phyloP scores from a whole-genome alignment of 139 green algal genomes.

The Pleodorina starrii region DNA sequence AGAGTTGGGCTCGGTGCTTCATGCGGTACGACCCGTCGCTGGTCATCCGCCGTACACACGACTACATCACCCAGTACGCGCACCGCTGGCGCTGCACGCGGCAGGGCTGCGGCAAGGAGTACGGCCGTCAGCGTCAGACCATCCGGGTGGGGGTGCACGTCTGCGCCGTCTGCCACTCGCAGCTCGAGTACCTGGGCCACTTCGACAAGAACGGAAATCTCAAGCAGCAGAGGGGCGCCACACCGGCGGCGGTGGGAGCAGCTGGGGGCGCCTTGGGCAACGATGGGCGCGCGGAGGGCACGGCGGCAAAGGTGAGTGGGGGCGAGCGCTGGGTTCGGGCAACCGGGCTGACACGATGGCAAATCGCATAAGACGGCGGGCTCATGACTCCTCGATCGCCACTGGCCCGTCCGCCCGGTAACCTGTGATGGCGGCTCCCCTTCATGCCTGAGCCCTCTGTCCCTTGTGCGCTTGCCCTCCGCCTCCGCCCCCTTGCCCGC shows the following conservation, averaged over 20 bases:
- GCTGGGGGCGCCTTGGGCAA: background rate
- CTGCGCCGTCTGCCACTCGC: constrained; percentile 64
- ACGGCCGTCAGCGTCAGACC: constrained; percentile 60
- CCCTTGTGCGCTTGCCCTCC: background rate
- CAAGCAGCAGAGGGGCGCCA: background rate
- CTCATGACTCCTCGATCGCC: background rate
- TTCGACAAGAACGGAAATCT: constrained; percentile 55
- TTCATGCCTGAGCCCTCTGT: too few relatives aligned
- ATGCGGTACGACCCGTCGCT: constrained; percentile 42
- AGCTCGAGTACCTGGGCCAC: constrained; percentile 64
- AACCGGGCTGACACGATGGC: background rate
- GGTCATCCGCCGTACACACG: constrained; percentile 68
- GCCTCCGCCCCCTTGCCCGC: background rate
- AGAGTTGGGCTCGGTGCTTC: constrained; percentile 33
- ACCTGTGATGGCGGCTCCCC: background rate
- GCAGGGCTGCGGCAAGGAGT: constrained; percentile 59
- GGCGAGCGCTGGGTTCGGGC: background rate
- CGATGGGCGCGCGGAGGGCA: background rate
- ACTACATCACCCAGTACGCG: constrained; percentile 64
- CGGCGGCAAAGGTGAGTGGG: background rate
- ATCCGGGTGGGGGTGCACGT: constrained; percentile 62
- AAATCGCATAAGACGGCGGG: background rate
- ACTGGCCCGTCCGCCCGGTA: background rate
- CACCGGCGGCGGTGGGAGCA: background rate
- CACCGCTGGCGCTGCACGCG: constrained; percentile 68